These are phyloP conservation scores for Fraxinus xanthoxyloides DNA, from an alignment of 305 asterid genomes.

Conservation along the genomic window DNA sequence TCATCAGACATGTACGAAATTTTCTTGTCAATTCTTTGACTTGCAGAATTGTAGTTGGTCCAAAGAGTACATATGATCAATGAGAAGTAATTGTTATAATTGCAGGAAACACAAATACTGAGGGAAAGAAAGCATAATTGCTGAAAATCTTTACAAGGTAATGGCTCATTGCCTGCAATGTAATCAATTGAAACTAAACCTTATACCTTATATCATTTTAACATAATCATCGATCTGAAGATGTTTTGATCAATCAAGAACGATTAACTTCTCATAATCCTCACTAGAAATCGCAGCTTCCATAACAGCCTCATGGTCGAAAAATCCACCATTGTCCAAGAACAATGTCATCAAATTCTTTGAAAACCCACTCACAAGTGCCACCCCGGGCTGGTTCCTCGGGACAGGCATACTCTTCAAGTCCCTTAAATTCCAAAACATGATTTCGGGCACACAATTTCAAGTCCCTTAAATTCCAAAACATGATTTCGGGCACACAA, in stretches of 20 bases:
- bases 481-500: slow-evolving; percentile 28
- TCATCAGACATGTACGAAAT: background rate
- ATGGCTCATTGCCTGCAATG: background rate
- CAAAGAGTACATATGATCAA: background rate
- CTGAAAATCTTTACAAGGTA: background rate
- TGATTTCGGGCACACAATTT: slow-evolving; percentile 28
- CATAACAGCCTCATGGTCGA: slow-evolving; percentile 28
- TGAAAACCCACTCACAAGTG: slow-evolving; percentile 33
- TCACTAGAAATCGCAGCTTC: slow-evolving; percentile 30
- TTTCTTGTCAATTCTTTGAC: background rate
- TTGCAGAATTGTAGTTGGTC: background rate
- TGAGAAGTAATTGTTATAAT: background rate
- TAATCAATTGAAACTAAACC: background rate
- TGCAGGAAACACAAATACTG: background rate
- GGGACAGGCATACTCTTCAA: slow-evolving; percentile 22
- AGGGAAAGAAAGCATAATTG: background rate
- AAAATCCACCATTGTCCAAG: slow-evolving; percentile 20
- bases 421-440: slow-evolving; percentile 32
- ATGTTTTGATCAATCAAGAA: slow-evolving; percentile 22
- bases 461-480: slow-evolving; percentile 33
- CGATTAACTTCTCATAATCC: slow-evolving; percentile 24
- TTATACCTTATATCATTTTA: background rate
- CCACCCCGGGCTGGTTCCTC: slow-evolving; percentile 26
- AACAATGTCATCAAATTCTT: slow-evolving; percentile 28
- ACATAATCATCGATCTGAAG: background rate